These are phyloP conservation scores for Phytophthora parvispora DNA, from an alignment of 352 stramenopile genomes.

Conservation along the genomic window DNA sequence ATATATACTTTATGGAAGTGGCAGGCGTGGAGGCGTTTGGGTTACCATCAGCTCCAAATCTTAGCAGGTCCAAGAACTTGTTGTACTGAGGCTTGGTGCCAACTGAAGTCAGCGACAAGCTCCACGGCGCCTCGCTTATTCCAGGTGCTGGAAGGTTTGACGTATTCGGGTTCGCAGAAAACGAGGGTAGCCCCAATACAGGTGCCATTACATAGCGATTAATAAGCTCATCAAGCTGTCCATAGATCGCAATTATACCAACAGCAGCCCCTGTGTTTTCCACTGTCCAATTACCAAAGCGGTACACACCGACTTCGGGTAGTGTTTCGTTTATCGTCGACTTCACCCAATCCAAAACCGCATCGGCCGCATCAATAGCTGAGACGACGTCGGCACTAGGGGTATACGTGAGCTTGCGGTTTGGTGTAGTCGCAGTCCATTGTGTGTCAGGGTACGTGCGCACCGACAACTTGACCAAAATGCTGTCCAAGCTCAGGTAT, in stretches of 20 bases:
- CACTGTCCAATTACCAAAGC: neutral
- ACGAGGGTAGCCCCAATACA: neutral
- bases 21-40: neutral
- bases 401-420: neutral
- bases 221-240: neutral
- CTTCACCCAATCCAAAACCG: neutral
- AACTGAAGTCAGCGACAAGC: neutral
- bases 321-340: neutral
- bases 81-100: neutral
- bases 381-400: neutral
- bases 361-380: neutral
- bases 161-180: neutral
- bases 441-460: neutral
- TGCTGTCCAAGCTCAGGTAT: neutral
- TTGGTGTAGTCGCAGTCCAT: neutral
- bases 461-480: neutral
- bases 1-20: neutral
- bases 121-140: neutral
- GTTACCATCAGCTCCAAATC: neutral
- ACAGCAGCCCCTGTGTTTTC: neutral
- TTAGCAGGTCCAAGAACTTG: neutral
- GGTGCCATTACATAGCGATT: neutral
- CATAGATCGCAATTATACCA: neutral
- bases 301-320: neutral
- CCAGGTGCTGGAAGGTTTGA: neutral